These are phyloP conservation scores for Tricholoma hemisulphureum DNA, from an alignment of 768 basidiomycete genomes.

Conservation along the genomic window DNA sequence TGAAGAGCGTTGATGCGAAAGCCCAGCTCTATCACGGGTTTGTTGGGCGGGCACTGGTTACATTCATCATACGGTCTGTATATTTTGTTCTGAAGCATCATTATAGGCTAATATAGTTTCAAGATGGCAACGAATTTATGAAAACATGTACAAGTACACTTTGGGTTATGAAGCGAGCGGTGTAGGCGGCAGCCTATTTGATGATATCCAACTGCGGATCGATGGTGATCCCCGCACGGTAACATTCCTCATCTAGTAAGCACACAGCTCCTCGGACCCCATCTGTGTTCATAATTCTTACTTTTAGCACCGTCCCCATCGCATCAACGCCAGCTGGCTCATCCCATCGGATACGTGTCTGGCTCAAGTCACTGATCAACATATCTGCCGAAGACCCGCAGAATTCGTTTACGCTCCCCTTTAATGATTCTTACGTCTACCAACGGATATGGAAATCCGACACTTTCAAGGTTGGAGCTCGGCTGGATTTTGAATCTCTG, in stretches of 20 bases:
- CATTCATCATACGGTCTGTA: constrained; percentile 52
- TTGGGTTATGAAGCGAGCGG: constrained; percentile 68
- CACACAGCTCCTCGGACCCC: constrained; percentile 7
- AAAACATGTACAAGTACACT: constrained; percentile 50
- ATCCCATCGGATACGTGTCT: constrained; percentile 62
- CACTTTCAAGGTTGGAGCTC: constrained; percentile 56
- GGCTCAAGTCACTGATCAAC: constrained; percentile 51
- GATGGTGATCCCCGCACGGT: constrained; percentile 54
- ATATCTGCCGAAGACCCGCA: constrained; percentile 27
- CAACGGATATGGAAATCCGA: constrained; percentile 69
- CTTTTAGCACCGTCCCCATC: constrained; percentile 51
- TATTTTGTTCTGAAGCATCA: background rate
- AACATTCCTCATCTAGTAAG: constrained; percentile 63
- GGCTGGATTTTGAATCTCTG: constrained; percentile 53
- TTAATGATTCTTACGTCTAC: constrained; percentile 53
- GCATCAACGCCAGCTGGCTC: constrained; percentile 54
- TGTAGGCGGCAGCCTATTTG: constrained; percentile 53
- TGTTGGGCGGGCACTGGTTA: constrained; percentile 56
- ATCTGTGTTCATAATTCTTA: constrained; percentile 5
- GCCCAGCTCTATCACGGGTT: constrained; percentile 53
- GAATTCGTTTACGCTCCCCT: constrained; percentile 34
- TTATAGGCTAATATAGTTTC: background rate
- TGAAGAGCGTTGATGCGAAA: constrained; percentile 42
- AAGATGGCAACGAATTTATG: constrained; percentile 51
- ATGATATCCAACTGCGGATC: constrained; percentile 49